Evolutionary conservation across 257 asterid genomes (phyloP).

Genomic region (Scutellaria barbata): DNA sequence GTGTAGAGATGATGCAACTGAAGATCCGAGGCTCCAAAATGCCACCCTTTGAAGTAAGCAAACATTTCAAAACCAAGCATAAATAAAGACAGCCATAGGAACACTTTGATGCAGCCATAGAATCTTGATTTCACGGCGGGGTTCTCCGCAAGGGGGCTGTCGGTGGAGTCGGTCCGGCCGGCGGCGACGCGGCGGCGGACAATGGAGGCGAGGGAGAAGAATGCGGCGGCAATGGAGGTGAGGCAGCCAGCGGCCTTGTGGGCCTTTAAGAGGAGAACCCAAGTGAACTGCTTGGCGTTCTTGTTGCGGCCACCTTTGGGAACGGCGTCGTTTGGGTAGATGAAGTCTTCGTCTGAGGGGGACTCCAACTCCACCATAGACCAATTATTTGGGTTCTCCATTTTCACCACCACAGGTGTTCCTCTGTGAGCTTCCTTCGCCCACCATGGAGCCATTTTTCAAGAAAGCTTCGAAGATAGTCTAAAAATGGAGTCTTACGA

Average conservation of each 20-base stretch:
- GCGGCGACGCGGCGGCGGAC: slow-evolving; percentile 78
- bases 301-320: slow-evolving; percentile 70
- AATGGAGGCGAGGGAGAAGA: slow-evolving; percentile 59
- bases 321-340: slow-evolving; percentile 51
- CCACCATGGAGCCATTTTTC: slow-evolving; percentile 87
- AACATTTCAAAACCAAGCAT: slow-evolving; percentile 66
- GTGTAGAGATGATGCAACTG: slow-evolving; percentile 58
- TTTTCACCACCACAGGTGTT: slow-evolving; percentile 85
- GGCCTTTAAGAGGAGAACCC: slow-evolving; percentile 90
- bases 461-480: not conserved
- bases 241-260: slow-evolving; percentile 89
- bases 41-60: slow-evolving; percentile 82
- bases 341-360: slow-evolving; percentile 67
- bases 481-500: not conserved
- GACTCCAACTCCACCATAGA: slow-evolving; percentile 87
- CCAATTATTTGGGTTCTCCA: slow-evolving; percentile 94
- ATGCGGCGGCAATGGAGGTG: slow-evolving; percentile 72
- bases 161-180: slow-evolving; percentile 75
- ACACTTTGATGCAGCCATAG: slow-evolving; percentile 62
- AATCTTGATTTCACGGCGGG: slow-evolving; percentile 51
- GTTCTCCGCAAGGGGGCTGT: slow-evolving; percentile 36
- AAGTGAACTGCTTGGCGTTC: slow-evolving; percentile 90
- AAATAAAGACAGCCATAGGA: slow-evolving; percentile 59
- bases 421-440: slow-evolving; percentile 71
- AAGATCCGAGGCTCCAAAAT: slow-evolving; percentile 63